Percentiles rank a stretch among this genome's conserved stretches.
phyloP scores from a whole-genome alignment of 1,139 yeast genomes.

The Zygoascus sp. region DNA sequence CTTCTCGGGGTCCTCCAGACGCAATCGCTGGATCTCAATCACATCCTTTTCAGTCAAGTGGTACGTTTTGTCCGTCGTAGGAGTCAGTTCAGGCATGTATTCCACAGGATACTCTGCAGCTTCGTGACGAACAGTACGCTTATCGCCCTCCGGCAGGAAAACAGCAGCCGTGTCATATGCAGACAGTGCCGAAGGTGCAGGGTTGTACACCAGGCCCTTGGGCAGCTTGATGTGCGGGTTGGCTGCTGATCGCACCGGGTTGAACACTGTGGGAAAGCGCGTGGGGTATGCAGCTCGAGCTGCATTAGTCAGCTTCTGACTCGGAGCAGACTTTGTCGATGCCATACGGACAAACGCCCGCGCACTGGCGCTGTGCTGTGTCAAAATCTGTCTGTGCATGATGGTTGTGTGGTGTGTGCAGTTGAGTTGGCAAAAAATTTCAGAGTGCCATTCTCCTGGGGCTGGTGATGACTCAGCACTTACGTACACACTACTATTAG shows the following conservation, averaged over 20 bases:
- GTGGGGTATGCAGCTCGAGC: slow-evolving; percentile 20
- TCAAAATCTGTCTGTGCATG: background rate
- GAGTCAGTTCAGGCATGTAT: slow-evolving; percentile 35
- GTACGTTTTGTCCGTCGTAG: slow-evolving; percentile 48
- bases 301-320: slow-evolving; percentile 15
- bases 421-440: no score
- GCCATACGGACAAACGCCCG: slow-evolving; percentile 1
- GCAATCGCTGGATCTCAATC: slow-evolving; percentile 54
- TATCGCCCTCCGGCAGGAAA: slow-evolving; percentile 63
- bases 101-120: slow-evolving; percentile 24
- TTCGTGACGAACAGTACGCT: slow-evolving; percentile 43
- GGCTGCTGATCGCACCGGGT: slow-evolving; percentile 41
- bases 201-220: slow-evolving; percentile 39
- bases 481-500: no score
- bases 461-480: no score
- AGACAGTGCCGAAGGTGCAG: slow-evolving; percentile 46
- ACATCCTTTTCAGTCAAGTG: slow-evolving; percentile 59
- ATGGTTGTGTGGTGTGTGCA: no score
- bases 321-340: slow-evolving; percentile 11
- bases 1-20: slow-evolving; percentile 55
- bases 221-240: slow-evolving; percentile 38
- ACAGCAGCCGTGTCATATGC: slow-evolving; percentile 66
- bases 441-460: no score
- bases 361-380: background rate
- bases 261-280: slow-evolving; percentile 39